Percentiles rank a stretch among this genome's conserved stretches.
phyloP scores from a whole-genome alignment of 2,329 filamentous ascomycete species.

The Cryphonectria nitschkei region DNA sequence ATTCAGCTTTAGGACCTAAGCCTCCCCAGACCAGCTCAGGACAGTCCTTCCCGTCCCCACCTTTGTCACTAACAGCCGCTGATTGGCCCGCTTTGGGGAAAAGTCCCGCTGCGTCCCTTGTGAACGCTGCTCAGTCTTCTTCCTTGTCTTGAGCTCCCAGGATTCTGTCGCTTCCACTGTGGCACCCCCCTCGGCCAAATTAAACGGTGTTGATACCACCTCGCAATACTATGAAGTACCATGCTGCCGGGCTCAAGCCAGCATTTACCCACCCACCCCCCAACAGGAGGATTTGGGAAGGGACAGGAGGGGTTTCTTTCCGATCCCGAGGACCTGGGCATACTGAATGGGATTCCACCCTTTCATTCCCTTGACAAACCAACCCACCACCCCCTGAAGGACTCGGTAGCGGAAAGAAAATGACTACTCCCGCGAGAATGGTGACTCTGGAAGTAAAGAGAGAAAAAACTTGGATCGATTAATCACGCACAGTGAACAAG shows the following conservation, averaged over 20 bases:
- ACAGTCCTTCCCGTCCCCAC: not conserved
- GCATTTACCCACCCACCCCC: not conserved
- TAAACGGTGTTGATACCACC: slow-evolving; percentile 8
- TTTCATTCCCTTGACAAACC: not conserved
- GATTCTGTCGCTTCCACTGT: not conserved
- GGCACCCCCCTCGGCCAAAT: slow-evolving; percentile 6
- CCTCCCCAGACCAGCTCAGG: not conserved
- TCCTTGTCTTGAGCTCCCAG: not conserved
- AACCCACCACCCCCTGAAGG: no score
- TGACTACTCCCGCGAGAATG: not conserved
- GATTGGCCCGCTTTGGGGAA: not conserved
- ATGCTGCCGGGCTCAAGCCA: not conserved
- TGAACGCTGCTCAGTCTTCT: not conserved
- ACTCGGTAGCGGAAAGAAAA: not conserved
- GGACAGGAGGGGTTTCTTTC: not conserved
- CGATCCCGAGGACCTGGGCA: not conserved
- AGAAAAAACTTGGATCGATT: not conserved
- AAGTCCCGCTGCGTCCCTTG: not conserved
- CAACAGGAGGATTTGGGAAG: not conserved
- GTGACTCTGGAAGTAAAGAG: not conserved
- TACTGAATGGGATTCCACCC: not conserved
- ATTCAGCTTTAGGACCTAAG: not conserved
- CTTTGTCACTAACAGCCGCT: not conserved
- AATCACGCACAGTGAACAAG: not conserved
- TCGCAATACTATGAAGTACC: not conserved